Evolutionary conservation across 768 basidiomycete species (phyloP).

Genomic region (Lanmaoa pseudosensibilis): DNA sequence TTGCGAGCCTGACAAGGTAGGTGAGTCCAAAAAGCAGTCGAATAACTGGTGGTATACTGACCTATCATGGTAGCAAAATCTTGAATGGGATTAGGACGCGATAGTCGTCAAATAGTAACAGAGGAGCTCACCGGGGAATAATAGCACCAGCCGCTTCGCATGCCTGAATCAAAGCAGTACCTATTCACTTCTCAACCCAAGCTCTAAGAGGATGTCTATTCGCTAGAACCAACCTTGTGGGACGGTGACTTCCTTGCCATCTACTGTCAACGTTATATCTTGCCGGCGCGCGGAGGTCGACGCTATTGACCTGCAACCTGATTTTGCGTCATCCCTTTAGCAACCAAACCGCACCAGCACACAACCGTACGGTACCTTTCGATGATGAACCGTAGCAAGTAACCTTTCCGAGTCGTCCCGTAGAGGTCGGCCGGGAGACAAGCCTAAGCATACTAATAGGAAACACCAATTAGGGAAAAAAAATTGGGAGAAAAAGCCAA

Average conservation of each 20-base stretch:
- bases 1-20: slow-evolving; percentile 66
- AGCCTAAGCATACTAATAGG: slow-evolving; percentile 60
- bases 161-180: slow-evolving; percentile 94
- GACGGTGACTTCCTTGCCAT: slow-evolving; percentile 96
- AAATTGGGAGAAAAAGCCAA: slow-evolving; percentile 22
- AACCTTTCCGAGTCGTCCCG: slow-evolving; percentile 70
- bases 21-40: slow-evolving; percentile 1
- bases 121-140: slow-evolving; percentile 64
- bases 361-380: slow-evolving; percentile 26
- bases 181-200: slow-evolving; percentile 38
- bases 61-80: slow-evolving; percentile 88
- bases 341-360: background rate
- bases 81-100: slow-evolving; percentile 31
- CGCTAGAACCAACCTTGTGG: slow-evolving; percentile 74
- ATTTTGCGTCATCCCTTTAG: slow-evolving; percentile 5
- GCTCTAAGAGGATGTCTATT: background rate
- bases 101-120: background rate
- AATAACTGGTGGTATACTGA: slow-evolving; percentile 28
- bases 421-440: slow-evolving; percentile 64
- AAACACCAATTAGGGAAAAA: slow-evolving; percentile 19
- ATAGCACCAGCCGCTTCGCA: slow-evolving; percentile 86
- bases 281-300: slow-evolving; percentile 66
- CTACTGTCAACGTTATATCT: slow-evolving; percentile 90
- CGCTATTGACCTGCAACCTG: slow-evolving; percentile 62
- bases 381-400: slow-evolving; percentile 41